phyloP scores from a whole-genome alignment of 257 asterid species.

The Paulownia fortunei region DNA sequence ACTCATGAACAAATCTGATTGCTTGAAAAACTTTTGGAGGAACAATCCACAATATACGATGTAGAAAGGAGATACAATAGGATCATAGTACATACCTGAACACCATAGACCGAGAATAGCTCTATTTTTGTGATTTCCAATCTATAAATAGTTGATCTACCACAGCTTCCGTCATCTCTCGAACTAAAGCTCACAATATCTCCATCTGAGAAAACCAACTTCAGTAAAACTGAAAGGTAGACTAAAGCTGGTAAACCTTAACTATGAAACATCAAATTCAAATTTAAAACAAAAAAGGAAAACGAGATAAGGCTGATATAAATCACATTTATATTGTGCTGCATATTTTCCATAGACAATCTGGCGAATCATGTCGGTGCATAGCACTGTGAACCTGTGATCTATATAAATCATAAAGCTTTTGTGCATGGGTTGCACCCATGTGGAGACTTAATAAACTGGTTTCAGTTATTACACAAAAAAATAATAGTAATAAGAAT shows the following conservation, averaged over 20 bases:
- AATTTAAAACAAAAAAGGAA: background rate
- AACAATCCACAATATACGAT: background rate
- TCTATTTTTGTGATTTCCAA: conserved; percentile 69
- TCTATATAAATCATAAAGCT: conserved; percentile 7
- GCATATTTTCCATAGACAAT: conserved; percentile 14
- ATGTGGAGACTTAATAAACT: background rate
- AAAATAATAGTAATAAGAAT: no score
- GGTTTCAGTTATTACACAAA: background rate
- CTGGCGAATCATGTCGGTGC: background rate
- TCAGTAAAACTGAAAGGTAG: conserved; percentile 29
- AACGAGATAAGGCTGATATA: conserved; percentile 7
- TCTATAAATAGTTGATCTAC: conserved; percentile 69
- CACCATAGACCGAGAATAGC: conserved; percentile 72
- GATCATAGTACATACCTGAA: conserved; percentile 62
- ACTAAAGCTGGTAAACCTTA: conserved; percentile 33
- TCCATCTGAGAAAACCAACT: conserved; percentile 55
- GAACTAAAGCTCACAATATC: conserved; percentile 48
- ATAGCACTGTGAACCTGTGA: background rate
- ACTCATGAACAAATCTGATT: conserved; percentile 7
- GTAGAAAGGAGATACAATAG: conserved; percentile 12
- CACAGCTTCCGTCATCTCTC: conserved; percentile 43
- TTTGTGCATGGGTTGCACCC: background rate
- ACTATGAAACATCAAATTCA: conserved; percentile 26
- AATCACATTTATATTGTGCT: background rate
- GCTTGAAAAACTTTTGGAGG: background rate